Conservation (phyloP, 2,329 filamentous ascomycete genomes). For the Sarocladiaceae sp. region DNA sequence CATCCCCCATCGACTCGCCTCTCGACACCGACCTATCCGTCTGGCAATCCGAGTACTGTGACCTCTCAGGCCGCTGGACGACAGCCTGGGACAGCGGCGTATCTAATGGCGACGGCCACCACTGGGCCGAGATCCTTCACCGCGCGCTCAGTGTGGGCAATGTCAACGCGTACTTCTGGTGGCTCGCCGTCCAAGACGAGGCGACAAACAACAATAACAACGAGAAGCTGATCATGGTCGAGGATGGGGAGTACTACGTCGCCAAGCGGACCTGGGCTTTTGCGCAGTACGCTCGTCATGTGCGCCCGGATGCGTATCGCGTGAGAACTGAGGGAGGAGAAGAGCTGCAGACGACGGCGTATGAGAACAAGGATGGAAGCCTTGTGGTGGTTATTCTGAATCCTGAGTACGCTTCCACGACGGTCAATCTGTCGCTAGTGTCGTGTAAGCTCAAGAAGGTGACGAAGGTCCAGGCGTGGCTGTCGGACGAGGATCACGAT, state of each 20-base stretch:
- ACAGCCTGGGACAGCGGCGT: constrained; percentile 1
- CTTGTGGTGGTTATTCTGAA: neutral
- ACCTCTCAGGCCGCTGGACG: constrained; percentile 2
- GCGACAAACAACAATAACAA: constrained; percentile 6
- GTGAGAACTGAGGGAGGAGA: neutral
- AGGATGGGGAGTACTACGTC: constrained; percentile 5
- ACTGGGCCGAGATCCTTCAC: constrained; percentile 3
- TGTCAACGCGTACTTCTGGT: constrained; percentile 6
- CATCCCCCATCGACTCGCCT: neutral
- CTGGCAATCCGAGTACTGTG: constrained; percentile 7
- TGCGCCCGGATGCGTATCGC: neutral
- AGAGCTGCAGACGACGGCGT: constrained; percentile 2
- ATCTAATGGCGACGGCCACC: constrained; percentile 2
- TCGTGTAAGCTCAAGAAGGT: neutral
- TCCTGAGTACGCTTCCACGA: neutral
- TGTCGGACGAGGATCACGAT: constrained; percentile 6
- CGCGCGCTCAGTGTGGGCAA: constrained; percentile 2
- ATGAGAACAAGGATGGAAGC: constrained; percentile 6
- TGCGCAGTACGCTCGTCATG: constrained; percentile 4
- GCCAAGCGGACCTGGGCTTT: constrained; percentile 8
- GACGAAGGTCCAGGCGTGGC: neutral
- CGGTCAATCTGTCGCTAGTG: neutral
- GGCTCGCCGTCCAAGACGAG: constrained; percentile 3
- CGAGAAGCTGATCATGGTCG: constrained; percentile 8
- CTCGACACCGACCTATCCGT: constrained; percentile 2